Percentiles rank a stretch among this genome's conserved stretches.
These are phyloP conservation scores for Vitis riparia DNA, from an alignment of 164 flowering plant species.

Conservation along the genomic window DNA sequence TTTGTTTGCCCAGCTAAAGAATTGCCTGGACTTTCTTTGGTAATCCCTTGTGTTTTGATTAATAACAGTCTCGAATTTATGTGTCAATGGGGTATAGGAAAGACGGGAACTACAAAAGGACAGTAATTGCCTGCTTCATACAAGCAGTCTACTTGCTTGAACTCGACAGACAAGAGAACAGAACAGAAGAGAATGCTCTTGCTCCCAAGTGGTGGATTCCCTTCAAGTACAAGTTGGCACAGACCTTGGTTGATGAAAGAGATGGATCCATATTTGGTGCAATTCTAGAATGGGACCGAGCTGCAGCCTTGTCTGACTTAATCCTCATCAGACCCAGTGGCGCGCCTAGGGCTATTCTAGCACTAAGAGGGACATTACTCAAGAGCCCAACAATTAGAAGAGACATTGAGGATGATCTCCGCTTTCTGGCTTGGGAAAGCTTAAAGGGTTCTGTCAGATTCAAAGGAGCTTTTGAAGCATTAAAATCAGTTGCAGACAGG, in stretches of 20 bases:
- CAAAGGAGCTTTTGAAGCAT: constrained; percentile 55
- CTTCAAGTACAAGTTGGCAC: constrained; percentile 75
- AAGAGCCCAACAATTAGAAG: constrained; percentile 80
- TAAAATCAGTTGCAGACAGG: constrained; percentile 42
- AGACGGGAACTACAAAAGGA: constrained; percentile 78
- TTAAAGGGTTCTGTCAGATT: constrained; percentile 84
- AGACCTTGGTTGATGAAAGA: constrained; percentile 68
- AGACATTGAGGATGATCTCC: constrained; percentile 90
- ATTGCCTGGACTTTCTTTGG: no score
- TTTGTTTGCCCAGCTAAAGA: no score
- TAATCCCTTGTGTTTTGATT: no score
- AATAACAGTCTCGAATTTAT: neutral
- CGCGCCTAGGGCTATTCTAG: constrained; percentile 88
- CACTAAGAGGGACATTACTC: constrained; percentile 81
- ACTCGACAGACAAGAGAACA: constrained; percentile 87
- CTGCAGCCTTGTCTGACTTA: constrained; percentile 77
- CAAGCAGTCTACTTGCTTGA: constrained; percentile 92
- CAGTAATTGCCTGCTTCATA: constrained; percentile 87
- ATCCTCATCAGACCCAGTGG: constrained; percentile 81
- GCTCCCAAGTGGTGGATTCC: constrained; percentile 98
- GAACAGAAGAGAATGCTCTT: constrained; percentile 57
- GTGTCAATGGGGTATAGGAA: constrained; percentile 53
- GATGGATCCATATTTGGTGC: constrained; percentile 94
- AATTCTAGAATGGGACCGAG: constrained; percentile 84
- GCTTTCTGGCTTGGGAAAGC: constrained; percentile 93